A percentile compares a stretch with the other conserved stretches of the same genome.
Conservation (phyloP, 1,284 basidiomycete species). For the Ustilago cynodontis region DNA sequence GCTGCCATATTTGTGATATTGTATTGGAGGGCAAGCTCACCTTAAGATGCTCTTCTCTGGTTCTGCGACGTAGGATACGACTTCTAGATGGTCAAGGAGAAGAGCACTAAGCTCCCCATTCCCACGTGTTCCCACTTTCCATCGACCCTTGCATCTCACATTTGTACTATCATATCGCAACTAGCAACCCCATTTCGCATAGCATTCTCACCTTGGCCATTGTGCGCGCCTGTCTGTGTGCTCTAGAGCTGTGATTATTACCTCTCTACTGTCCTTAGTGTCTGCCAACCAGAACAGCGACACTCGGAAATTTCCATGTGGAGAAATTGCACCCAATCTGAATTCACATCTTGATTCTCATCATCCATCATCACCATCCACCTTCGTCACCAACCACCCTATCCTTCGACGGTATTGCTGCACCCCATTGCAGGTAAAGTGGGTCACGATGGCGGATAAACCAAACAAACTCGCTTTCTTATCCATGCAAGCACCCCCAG, state of each 20-base stretch:
- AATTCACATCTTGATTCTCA: not conserved
- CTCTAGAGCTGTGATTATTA: too few species aligned
- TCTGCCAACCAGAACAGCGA: not conserved
- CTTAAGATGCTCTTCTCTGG: not conserved
- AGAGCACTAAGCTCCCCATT: slow-evolving; percentile 7
- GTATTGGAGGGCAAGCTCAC: too few species aligned
- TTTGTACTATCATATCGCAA: slow-evolving; percentile 19
- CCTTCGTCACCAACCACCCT: not conserved
- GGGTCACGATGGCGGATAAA: slow-evolving; percentile 47
- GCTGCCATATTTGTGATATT: too few species aligned
- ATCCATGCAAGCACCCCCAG: slow-evolving; percentile 64
- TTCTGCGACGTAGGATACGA: slow-evolving; percentile 24
- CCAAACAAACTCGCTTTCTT: slow-evolving; percentile 66
- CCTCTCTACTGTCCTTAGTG: too few species aligned
- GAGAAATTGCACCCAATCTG: slow-evolving; percentile 9
- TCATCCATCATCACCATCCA: slow-evolving; percentile 1
- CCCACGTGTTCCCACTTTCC: not conserved
- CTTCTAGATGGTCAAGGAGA: slow-evolving; percentile 38
- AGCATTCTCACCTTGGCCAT: too few species aligned
- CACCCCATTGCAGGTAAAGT: not conserved
- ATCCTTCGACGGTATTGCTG: too few species aligned
- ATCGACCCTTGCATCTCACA: slow-evolving; percentile 9
- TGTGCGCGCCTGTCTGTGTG: too few species aligned
- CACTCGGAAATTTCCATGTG: slow-evolving; percentile 10
- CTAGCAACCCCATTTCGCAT: not conserved